phyloP scores from a whole-genome alignment of 768 basidiomycete species.

The Trametes sanguinea region DNA sequence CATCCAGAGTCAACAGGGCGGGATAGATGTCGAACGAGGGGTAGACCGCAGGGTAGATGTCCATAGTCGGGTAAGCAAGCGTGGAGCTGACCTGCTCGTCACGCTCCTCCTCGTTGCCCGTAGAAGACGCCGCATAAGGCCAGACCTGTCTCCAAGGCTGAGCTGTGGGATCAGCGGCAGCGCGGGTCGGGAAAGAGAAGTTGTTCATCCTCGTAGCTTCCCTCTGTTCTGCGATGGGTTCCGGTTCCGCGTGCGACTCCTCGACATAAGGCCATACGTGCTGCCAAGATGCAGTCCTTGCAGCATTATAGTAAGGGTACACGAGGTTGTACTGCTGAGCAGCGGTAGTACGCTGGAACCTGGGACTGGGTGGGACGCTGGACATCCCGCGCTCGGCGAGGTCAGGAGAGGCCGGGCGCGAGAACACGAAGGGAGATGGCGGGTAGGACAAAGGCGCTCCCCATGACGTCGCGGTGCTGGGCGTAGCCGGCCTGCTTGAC shows the following conservation, averaged over 20 bases:
- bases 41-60: constrained; percentile 43
- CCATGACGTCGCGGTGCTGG: constrained; percentile 52
- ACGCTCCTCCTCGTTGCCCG: neutral
- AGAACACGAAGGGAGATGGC: constrained; percentile 34
- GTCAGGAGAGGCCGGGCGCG: constrained; percentile 23
- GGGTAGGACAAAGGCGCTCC: constrained; percentile 47
- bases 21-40: constrained; percentile 43
- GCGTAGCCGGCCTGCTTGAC: constrained; percentile 44
- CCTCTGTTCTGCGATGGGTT: neutral
- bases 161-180: neutral
- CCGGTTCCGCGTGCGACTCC: neutral
- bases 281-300: constrained; percentile 22
- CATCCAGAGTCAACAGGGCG: constrained; percentile 10
- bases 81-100: neutral
- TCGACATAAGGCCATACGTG: constrained; percentile 28
- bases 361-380: constrained; percentile 17
- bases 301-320: constrained; percentile 16
- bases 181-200: constrained; percentile 13
- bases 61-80: constrained; percentile 23
- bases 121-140: constrained; percentile 13
- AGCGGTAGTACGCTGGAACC: neutral
- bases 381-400: constrained; percentile 18
- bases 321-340: constrained; percentile 4
- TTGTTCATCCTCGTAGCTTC: neutral
- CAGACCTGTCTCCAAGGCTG: constrained; percentile 25